Evolutionary conservation across 176 grass and related monocot genomes (phyloP).

Genomic region (Tillandsia fasciculata): DNA sequence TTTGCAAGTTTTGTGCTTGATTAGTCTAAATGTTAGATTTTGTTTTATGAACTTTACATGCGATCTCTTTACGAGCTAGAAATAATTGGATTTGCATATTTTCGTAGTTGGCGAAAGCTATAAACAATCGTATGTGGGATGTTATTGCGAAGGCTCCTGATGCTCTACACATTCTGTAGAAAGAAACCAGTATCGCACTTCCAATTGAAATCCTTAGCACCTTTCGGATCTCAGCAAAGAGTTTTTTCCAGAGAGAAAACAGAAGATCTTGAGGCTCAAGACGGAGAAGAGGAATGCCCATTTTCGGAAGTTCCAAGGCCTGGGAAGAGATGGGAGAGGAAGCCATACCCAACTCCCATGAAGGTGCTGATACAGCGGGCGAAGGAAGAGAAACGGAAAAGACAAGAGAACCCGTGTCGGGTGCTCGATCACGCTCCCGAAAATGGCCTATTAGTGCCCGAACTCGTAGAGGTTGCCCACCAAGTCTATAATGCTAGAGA

Average conservation of each 20-base stretch:
- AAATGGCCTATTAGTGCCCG: slow-evolving; percentile 49
- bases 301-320: slow-evolving; percentile 43
- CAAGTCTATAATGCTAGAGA: slow-evolving; percentile 41
- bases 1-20: too few species aligned
- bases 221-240: not conserved
- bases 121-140: slow-evolving; percentile 6
- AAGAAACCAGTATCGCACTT: not conserved
- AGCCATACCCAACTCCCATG: slow-evolving; percentile 57
- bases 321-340: slow-evolving; percentile 46
- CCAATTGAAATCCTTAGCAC: not conserved
- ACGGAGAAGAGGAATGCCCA: slow-evolving; percentile 9
- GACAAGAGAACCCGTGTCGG: slow-evolving; percentile 46
- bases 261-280: not conserved
- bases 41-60: too few species aligned
- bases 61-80: too few species aligned
- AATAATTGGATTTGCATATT: too few species aligned
- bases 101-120: not conserved
- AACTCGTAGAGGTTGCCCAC: slow-evolving; percentile 41
- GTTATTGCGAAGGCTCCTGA: slow-evolving; percentile 9
- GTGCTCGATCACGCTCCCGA: slow-evolving; percentile 42
- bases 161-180: not conserved
- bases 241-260: not conserved
- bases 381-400: slow-evolving; percentile 40
- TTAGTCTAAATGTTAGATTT: too few species aligned
- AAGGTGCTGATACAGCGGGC: slow-evolving; percentile 47